phyloP scores from a whole-genome alignment of 441 rosid species.

The Corymbia citriodora region DNA sequence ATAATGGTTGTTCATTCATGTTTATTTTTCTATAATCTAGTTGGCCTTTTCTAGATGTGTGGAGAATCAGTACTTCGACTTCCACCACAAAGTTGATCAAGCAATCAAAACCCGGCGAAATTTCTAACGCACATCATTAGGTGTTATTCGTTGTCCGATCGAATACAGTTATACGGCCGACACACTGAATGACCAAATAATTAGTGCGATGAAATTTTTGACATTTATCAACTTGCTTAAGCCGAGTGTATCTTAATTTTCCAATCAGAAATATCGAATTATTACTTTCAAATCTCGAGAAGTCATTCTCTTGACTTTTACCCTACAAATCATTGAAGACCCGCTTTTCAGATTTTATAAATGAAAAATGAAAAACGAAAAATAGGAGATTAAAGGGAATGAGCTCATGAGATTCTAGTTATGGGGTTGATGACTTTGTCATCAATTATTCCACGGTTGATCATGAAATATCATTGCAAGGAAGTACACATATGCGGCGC shows the following conservation, averaged over 20 bases:
- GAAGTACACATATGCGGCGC: not conserved
- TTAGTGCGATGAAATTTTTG: not conserved
- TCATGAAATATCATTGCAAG: not conserved
- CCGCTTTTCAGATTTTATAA: not conserved
- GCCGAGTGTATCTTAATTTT: not conserved
- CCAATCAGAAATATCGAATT: not conserved
- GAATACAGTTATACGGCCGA: not conserved
- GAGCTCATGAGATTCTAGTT: not conserved
- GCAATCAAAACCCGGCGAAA: not conserved
- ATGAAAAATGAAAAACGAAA: not conserved
- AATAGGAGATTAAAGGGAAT: not conserved
- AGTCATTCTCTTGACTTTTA: not conserved
- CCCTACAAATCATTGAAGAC: not conserved
- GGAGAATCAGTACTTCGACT: not conserved
- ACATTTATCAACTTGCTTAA: not conserved
- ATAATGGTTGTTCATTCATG: not conserved
- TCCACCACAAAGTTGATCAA: not conserved
- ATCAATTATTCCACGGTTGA: not conserved
- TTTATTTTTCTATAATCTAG: not conserved
- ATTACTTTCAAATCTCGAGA: not conserved
- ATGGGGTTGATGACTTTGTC: not conserved
- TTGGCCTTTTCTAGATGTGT: not conserved
- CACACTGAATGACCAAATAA: not conserved
- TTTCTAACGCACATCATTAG: accelerated
- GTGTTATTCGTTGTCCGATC: not conserved